Conservation (phyloP, 805 yeast genomes). For the Monosporozyma servazzii region DNA sequence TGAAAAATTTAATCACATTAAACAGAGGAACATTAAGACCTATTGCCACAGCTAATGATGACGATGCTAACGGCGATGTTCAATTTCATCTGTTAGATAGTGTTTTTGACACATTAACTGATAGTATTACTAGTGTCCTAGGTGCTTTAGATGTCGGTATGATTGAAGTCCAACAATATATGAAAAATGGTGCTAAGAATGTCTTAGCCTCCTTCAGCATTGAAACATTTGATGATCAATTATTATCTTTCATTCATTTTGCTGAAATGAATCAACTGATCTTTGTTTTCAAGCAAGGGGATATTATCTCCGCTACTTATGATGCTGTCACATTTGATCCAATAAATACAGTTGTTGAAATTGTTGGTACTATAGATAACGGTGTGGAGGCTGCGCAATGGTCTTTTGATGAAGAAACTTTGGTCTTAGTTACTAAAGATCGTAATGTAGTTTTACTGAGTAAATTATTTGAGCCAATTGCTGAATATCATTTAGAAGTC, state of each 20-base stretch:
- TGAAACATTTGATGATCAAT: conserved; percentile 31
- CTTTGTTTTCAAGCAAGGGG: conserved; percentile 66
- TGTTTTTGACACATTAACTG: conserved; percentile 64
- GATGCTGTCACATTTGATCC: conserved; percentile 39
- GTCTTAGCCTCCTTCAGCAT: conserved; percentile 55
- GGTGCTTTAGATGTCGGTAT: conserved; percentile 45
- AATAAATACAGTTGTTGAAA: conserved; percentile 44
- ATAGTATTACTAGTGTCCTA: conserved; percentile 59
- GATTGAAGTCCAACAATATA: conserved; percentile 69
- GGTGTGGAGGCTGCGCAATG: conserved; percentile 68
- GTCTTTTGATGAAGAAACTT: conserved; percentile 87
- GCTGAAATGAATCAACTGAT: conserved; percentile 59
- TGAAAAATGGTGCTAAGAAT: conserved; percentile 50
- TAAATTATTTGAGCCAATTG: conserved; percentile 68
- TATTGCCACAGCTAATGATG: conserved; percentile 8
- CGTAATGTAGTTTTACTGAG: conserved; percentile 57
- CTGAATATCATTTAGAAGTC: conserved; percentile 49
- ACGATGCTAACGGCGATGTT: conserved; percentile 7
- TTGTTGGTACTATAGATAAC: conserved; percentile 76
- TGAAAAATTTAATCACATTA: conserved; percentile 29
- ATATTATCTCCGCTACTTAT: conserved; percentile 57
- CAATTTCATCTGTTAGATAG: conserved; percentile 19
- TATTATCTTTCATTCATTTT: conserved; percentile 57
- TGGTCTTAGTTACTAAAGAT: conserved; percentile 58
- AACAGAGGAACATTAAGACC: conserved; percentile 27